Evolutionary conservation across 2,329 filamentous ascomycete species (phyloP).

Genomic region (Akanthomyces muscarius): DNA sequence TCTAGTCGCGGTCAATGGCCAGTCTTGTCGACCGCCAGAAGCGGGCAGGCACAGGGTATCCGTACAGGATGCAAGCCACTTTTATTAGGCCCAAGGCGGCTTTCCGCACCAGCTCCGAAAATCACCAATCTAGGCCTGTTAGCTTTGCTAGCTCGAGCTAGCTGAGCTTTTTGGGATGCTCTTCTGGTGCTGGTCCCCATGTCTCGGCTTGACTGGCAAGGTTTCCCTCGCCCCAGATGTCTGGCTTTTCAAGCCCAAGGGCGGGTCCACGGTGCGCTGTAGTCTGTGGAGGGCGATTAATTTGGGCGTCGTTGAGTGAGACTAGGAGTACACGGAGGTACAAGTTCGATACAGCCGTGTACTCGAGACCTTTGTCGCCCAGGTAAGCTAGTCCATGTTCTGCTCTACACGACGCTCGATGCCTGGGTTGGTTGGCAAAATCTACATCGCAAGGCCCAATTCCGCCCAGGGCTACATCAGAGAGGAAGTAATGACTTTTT

Average conservation of each 20-base stretch:
- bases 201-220: background rate
- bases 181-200: background rate
- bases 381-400: background rate
- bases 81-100: background rate
- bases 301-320: background rate
- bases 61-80: background rate
- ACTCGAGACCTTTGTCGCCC: background rate
- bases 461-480: background rate
- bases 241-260: background rate
- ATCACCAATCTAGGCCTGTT: background rate
- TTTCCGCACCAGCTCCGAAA: background rate
- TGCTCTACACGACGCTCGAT: background rate
- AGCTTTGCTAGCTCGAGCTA: background rate
- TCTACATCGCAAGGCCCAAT: background rate
- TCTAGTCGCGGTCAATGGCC: background rate
- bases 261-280: background rate
- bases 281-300: background rate
- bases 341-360: background rate
- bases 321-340: background rate
- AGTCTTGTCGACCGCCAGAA: background rate
- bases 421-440: background rate
- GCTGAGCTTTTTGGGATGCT: background rate
- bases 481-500: background rate
- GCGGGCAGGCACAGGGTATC: background rate
- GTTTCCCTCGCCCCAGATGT: background rate